Evolutionary conservation across 768 basidiomycete genomes (phyloP), one percentile per base, ranked within the genome.

Genomic region (Pholiota microspora): DNA sequence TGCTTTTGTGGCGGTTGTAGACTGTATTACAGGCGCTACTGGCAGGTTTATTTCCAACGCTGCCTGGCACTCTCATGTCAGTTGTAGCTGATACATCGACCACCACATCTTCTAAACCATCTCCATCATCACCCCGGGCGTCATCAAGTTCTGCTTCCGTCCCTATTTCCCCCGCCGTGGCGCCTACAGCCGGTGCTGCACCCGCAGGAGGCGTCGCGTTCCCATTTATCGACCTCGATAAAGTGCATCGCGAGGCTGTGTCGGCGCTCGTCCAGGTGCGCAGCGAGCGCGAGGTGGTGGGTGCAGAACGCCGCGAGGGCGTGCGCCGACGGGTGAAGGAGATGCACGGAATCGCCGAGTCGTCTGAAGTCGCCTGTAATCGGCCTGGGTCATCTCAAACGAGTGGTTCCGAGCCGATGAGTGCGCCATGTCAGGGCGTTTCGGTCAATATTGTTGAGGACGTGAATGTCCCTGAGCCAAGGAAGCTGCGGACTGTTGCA

Each of bases 261-360:
- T 68, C 70, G 7, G 86, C 86, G 57, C 77, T 89, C 16, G 76
- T 82, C 0, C 75, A 80, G 54, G 88, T 85, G 3, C 76, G 83
- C 15, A 64, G 67, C 12, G 86, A 86, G 31, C 84, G 85, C 6
- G 69, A 73, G 38, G 75, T 82, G 57, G 65, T 78, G 35, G 86
- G 87, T 0, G 74, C 72, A 35, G 77, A 81, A 57, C 69, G 85
- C 48, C 73, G 84, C 45, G 69, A 67, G 40, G 77, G 76, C 53
- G 76, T 88, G 55, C 71, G 75, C 28, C 73, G 75, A 55, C 75
- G 78, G 3, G 83, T 82, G 13, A 68, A 63, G 53, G 76, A 78
- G 50, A 69, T 73, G 38, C 5, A 44, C 12, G 32, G 9, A 27
- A 36, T 7, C 13, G 35, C 31, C 3, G 16, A 21, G n/a, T 18